Conservation (phyloP, 805 yeast species). For the Candida endomychidarum region DNA sequence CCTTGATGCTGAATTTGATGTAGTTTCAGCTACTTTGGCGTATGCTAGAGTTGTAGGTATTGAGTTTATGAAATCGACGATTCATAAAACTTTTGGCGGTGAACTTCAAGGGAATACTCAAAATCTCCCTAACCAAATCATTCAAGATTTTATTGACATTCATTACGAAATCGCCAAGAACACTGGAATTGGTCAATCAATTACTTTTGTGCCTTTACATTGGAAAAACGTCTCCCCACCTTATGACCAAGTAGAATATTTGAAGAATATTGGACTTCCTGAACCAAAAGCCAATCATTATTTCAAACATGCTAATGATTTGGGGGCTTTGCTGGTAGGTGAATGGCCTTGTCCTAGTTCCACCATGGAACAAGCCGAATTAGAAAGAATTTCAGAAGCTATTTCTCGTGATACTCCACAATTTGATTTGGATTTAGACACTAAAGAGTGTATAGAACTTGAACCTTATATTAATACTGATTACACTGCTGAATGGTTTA, state of each 20-base stretch:
- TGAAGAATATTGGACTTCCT: conserved; percentile 24
- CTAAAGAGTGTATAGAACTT: conserved; percentile 1
- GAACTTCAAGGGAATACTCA: not conserved
- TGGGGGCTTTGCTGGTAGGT: conserved; percentile 12
- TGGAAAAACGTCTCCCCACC: conserved; percentile 42
- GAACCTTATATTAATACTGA: not conserved
- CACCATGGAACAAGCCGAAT: conserved; percentile 8
- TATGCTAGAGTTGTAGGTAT: conserved; percentile 43
- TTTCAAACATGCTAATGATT: conserved; percentile 23
- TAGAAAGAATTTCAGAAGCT: conserved; percentile 6
- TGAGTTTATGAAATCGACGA: conserved; percentile 35
- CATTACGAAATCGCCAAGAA: conserved; percentile 41
- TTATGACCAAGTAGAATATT: conserved; percentile 25
- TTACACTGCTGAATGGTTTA: conserved; percentile 8
- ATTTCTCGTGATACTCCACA: conserved; percentile 6
- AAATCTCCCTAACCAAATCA: conserved; percentile 33
- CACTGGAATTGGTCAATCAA: conserved; percentile 8
- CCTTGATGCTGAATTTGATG: conserved; percentile 10
- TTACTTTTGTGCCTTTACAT: conserved; percentile 32
- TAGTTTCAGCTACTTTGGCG: conserved; percentile 30
- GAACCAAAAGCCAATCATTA: conserved; percentile 27
- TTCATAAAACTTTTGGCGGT: not conserved
- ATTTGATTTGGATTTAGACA: conserved; percentile 1
- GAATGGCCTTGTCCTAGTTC: conserved; percentile 17
- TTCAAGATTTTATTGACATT: conserved; percentile 47